Conservation (phyloP, 1,284 basidiomycete genomes). For the Polyporus tsugae region DNA sequence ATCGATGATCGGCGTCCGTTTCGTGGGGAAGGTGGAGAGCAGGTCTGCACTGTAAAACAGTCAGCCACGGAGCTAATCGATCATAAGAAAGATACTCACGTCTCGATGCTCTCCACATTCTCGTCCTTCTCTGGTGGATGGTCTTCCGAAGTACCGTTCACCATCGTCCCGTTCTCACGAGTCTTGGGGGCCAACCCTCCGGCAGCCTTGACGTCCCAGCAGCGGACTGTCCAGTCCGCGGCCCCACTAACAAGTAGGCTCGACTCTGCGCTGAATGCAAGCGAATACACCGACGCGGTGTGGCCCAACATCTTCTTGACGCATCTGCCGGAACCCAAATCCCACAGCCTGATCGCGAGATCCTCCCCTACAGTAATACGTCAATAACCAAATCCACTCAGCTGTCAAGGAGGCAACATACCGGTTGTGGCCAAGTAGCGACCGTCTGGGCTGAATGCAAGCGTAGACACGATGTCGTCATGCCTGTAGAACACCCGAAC, state of each 20-base stretch:
- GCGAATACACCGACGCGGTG: constrained; percentile 86
- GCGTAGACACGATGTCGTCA: constrained; percentile 86
- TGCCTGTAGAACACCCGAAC: constrained; percentile 97
- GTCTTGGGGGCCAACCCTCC: constrained; percentile 69
- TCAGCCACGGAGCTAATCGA: background rate
- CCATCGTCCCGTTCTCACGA: constrained; percentile 59
- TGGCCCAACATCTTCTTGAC: constrained; percentile 99
- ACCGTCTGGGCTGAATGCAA: constrained; percentile 95
- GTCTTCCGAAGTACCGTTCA: constrained; percentile 37
- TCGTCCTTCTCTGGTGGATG: constrained; percentile 45
- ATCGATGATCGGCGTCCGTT: constrained; percentile 92
- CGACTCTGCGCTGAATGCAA: constrained; percentile 93
- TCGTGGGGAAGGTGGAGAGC: constrained; percentile 92
- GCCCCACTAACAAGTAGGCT: constrained; percentile 89
- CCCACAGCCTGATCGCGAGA: constrained; percentile 95
- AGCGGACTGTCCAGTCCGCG: constrained; percentile 94
- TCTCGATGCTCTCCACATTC: constrained; percentile 57
- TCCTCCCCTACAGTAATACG: constrained; percentile 77
- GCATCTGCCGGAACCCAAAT: constrained; percentile 90
- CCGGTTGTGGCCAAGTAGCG: constrained; percentile 92
- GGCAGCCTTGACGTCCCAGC: constrained; percentile 93
- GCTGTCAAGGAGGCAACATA: constrained; percentile 44
- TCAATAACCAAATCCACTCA: constrained; percentile 10
- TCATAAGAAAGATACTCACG: constrained; percentile 53
- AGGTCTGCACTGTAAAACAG: constrained; percentile 75